phyloP scores from a whole-genome alignment of 208 protist species.

The Leptomonas seymouri region DNA sequence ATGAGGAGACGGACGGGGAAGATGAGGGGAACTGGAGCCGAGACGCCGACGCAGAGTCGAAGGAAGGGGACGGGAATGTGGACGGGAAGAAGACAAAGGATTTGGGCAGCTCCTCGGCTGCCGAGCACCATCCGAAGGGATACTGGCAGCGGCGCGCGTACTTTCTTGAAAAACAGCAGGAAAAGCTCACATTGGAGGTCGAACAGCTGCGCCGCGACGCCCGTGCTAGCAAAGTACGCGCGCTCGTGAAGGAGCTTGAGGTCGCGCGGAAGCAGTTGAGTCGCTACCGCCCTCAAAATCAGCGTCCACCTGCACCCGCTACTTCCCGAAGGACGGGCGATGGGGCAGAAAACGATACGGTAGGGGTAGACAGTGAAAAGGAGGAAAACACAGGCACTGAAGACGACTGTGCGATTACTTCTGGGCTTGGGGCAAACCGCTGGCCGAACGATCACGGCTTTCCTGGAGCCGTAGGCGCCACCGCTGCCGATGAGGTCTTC shows the following conservation, averaged over 20 bases:
- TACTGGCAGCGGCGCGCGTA: slow-evolving; percentile 38
- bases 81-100: not conserved
- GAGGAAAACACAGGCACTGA: not conserved
- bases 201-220: slow-evolving; percentile 39
- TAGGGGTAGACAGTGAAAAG: not conserved
- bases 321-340: not conserved
- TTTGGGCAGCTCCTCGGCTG: not conserved
- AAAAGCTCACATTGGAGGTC: slow-evolving; percentile 36
- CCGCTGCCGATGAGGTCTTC: slow-evolving; percentile 17
- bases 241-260: slow-evolving; percentile 47
- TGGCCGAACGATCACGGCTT: not conserved
- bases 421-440: not conserved
- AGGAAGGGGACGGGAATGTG: not conserved
- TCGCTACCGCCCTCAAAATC: slow-evolving; percentile 21
- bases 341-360: not conserved
- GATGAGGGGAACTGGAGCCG: not conserved
- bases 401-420: too few relatives aligned
- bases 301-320: not conserved
- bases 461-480: slow-evolving; percentile 4
- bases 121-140: slow-evolving; percentile 10
- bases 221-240: slow-evolving; percentile 41
- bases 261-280: slow-evolving; percentile 40
- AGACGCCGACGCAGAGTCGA: not conserved
- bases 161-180: slow-evolving; percentile 42
- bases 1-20: not conserved